A percentile compares a stretch with the other conserved stretches of the same genome.
Evolutionary conservation across 257 asterid species (phyloP).

Genomic region (Solanum lycopersicoides): DNA sequence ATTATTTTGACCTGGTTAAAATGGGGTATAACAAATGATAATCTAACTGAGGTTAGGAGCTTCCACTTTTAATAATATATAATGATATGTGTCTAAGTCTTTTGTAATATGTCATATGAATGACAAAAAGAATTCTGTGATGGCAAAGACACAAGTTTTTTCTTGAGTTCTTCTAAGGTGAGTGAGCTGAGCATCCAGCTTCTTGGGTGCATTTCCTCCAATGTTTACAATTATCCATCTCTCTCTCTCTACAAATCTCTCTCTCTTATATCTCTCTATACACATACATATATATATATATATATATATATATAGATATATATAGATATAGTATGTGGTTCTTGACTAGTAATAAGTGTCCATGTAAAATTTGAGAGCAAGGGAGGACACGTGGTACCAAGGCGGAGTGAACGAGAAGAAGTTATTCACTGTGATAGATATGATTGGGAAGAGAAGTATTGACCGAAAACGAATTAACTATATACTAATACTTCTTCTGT

Average conservation of each 20-base stretch:
- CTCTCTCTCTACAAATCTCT: neutral
- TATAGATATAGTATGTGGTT: neutral
- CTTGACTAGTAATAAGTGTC: constrained; percentile 3
- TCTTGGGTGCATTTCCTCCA: neutral
- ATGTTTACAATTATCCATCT: neutral
- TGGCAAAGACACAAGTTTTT: neutral
- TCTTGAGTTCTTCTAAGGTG: neutral
- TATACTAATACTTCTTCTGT: neutral
- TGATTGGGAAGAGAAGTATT: constrained; percentile 31
- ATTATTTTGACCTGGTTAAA: too few species aligned
- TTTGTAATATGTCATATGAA: neutral
- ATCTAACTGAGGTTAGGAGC: neutral
- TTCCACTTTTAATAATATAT: too few species aligned
- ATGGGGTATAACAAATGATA: neutral
- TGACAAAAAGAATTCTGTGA: neutral
- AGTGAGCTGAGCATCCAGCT: neutral
- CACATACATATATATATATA: too few species aligned
- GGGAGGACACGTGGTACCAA: constrained; percentile 30
- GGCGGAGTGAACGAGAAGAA: constrained; percentile 50
- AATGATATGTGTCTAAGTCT: neutral
- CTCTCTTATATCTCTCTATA: neutral
- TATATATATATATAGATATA: too few species aligned
- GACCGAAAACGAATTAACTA: neutral
- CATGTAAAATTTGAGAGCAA: neutral
- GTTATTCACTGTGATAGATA: constrained; percentile 33